Evolutionary conservation across 2,329 filamentous ascomycete genomes (phyloP).

Genomic region (Alternaria sp.): DNA sequence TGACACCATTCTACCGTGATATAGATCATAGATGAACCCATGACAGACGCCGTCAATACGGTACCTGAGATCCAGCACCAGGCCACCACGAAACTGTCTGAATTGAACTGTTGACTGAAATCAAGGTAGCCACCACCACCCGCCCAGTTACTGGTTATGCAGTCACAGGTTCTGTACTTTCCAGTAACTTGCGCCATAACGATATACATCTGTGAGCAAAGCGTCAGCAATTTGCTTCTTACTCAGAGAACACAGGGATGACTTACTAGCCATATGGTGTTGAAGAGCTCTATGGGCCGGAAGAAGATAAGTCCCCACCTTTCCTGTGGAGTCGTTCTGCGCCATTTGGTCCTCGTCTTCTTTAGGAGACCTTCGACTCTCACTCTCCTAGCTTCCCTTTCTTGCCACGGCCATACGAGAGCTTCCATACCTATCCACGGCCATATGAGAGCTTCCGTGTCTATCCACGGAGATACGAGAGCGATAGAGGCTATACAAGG

Average conservation of each 20-base stretch:
- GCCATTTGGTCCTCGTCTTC: neutral
- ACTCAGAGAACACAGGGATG: neutral
- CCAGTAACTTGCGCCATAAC: conserved; percentile 51
- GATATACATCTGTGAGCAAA: conserved; percentile 16
- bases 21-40: conserved; percentile 45
- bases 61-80: conserved; percentile 45
- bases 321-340: neutral
- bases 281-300: conserved; percentile 44
- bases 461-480: conserved; percentile 9
- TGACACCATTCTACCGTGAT: conserved; percentile 49
- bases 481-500: conserved; percentile 1
- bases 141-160: conserved; percentile 49
- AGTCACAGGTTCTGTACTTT: conserved; percentile 51
- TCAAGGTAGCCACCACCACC: conserved; percentile 53
- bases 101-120: conserved; percentile 37
- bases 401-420: conserved; percentile 9
- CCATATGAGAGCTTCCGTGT: conserved; percentile 1
- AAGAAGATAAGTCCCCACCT: conserved; percentile 37
- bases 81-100: conserved; percentile 34
- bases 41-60: conserved; percentile 32
- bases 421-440: no score
- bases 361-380: conserved; percentile 8
- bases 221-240: neutral
- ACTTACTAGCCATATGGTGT: conserved; percentile 46
- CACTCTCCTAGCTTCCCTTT: conserved; percentile 4